These are phyloP conservation scores for Botrytis fragariae DNA, from an alignment of 2,329 filamentous ascomycete genomes.

Conservation along the genomic window DNA sequence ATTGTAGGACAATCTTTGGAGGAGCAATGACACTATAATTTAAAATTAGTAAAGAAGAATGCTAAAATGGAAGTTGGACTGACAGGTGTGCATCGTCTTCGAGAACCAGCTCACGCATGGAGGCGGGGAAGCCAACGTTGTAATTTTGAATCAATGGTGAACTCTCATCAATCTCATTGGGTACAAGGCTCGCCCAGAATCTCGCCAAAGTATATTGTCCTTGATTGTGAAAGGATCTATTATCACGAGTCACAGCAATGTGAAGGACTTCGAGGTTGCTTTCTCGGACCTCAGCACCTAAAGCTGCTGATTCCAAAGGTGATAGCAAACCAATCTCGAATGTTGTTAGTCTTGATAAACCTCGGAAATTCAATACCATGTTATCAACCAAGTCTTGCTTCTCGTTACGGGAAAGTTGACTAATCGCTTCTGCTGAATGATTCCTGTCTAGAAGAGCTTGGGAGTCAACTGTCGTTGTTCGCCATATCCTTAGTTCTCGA, in stretches of 20 bases:
- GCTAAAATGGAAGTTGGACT: neutral
- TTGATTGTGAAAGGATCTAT: conserved; percentile 15
- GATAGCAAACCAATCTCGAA: conserved; percentile 21
- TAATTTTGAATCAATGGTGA: conserved; percentile 12
- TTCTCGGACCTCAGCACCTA: conserved; percentile 14
- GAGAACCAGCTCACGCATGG: conserved; percentile 18
- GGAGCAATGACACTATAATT: conserved; percentile 14
- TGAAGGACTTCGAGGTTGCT: conserved; percentile 19
- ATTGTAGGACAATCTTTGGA: conserved; percentile 16
- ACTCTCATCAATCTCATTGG: conserved; percentile 14
- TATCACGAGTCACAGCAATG: conserved; percentile 19
- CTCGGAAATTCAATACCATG: conserved; percentile 17
- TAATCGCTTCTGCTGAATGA: neutral
- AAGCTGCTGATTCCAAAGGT: conserved; percentile 18
- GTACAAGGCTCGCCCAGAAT: conserved; percentile 16
- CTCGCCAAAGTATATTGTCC: conserved; percentile 14
- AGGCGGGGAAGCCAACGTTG: conserved; percentile 16
- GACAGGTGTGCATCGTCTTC: conserved; percentile 21
- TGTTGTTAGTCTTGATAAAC: conserved; percentile 13
- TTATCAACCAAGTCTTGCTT: conserved; percentile 7
- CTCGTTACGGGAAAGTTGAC: neutral
- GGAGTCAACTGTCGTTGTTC: conserved; percentile 17
- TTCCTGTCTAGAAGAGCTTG: conserved; percentile 13
- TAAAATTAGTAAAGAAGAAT: neutral
- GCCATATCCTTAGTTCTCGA: conserved; percentile 20